Evolutionary conservation across 176 grass and related monocot genomes (phyloP), one percentile per base, ranked within the genome.

Genomic region (Oryza coarctata): DNA sequence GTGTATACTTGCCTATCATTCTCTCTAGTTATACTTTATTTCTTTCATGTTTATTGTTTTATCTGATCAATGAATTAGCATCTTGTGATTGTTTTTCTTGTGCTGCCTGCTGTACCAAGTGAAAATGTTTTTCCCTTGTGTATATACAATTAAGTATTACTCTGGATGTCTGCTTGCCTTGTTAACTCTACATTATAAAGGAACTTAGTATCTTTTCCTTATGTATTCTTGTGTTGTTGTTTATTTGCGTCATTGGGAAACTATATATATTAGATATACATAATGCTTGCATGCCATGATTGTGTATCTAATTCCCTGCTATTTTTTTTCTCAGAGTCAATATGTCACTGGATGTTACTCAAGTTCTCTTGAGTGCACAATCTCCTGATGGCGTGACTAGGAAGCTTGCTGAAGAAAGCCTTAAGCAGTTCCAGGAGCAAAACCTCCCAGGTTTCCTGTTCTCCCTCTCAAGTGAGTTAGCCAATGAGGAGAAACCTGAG

Each of bases 361-460:
- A 96, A 77, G 68, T 96, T 80, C 94, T 96, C 50, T 86, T 96
- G 58, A 90, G 84, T 50, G 94, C 94, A 0, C 94, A 96, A 50
- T 93, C 94, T 55, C 47, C 87, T 32, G 88, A 96, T 88, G 76
- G 76, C 2, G 52, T 70, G 1, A 82, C 80, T 62, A 85, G 94
- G 81, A 96, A 90, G 71, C 88, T 86, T 63, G 90, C 94, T 38
- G 94, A 96, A 89, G 90, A 96, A 85, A 93, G 63, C 58, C 88
- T 96, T 39, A 96, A 90, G 86, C 90, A 93, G 64, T 90, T 96
- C 72, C 94, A 96, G 87, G 94, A 96, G 58, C 90, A 96, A 88
- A 96, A 89, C 68, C 90, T 96, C 9, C 80, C 94, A 63, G 63
- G 86, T 68, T 96, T 93, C 32, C 74, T 93, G 80, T 80, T 91